Evolutionary conservation across 2,329 filamentous ascomycete genomes (phyloP), one percentile per base, ranked within the genome.

Genomic region (Chaetomium sp.): DNA sequence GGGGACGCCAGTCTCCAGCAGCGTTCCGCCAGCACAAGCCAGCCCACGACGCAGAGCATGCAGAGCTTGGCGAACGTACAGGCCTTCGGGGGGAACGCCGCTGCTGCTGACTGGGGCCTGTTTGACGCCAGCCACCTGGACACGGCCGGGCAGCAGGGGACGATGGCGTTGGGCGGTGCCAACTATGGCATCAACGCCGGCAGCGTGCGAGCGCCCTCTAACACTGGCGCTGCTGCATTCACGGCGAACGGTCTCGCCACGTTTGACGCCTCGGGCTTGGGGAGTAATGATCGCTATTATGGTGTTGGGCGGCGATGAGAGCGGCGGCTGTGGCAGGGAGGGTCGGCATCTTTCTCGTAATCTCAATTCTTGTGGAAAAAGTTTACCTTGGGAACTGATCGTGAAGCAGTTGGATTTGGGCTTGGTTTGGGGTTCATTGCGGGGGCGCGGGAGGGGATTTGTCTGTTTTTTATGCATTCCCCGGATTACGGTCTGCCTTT

Each of bases 111-210:
- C 51, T 72, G 71, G 71, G 31, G 42, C 6, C 21, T 72, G 33
- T 75, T 77, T 38, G 72, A 73, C 56, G 71, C 76, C 10, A 64
- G 65, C 31, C 60, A 67, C 35, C 66, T 77, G 2, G 75, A 77
- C 53, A 60, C 71, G 8, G 58, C 68, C n/a, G 68, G 57, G 4
- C 68, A 68, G 50, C 70, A 71, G 54, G 61, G 59, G 4, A 62
- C 69, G 2, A 64, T 76, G 53, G 70, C 70, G 1, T 60, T 76
- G 8, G 68, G 67, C 29, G 67, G 60, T 31, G 29, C 72, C 2
- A 66, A 67, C 2, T 77, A 77, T 58, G 69, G 67, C 35, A 68
- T 74, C 16, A 66, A 67, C 27, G 38, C 67, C 21, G 70, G 71
- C 16, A 68, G 64, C 25, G 72, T 74, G 51, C 67, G 73, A 8